Evolutionary conservation across 345 rosid species (phyloP).

Genomic region (Eucalyptus sp.): DNA sequence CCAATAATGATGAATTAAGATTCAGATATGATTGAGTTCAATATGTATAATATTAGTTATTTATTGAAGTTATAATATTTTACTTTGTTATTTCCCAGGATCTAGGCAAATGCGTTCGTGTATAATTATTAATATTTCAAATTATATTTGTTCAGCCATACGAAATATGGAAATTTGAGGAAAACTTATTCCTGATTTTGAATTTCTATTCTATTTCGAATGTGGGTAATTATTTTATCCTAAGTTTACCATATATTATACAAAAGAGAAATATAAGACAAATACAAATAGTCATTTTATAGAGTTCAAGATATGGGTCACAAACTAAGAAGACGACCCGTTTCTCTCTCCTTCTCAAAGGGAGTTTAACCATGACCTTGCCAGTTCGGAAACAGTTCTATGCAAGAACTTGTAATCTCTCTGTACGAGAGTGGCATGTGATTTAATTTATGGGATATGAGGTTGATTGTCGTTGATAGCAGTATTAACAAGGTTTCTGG

Average conservation of each 20-base stretch:
- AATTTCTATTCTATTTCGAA: neutral
- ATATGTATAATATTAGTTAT: neutral
- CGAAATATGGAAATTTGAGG: neutral
- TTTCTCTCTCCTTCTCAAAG: neutral
- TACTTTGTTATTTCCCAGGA: neutral
- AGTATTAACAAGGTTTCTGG: neutral
- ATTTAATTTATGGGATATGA: neutral
- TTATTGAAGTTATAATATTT: neutral
- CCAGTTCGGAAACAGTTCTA: neutral
- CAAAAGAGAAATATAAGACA: neutral
- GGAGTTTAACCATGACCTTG: neutral
- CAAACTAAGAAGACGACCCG: neutral
- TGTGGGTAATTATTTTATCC: neutral
- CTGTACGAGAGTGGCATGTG: neutral
- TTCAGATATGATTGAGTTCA: neutral
- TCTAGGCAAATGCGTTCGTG: neutral
- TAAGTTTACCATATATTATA: neutral
- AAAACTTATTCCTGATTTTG: neutral
- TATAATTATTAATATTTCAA: neutral
- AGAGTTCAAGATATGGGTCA: neutral
- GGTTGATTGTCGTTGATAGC: neutral
- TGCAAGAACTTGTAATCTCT: neutral
- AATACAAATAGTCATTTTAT: neutral
- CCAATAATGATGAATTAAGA: neutral
- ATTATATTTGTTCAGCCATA: neutral